Evolutionary conservation across 1,284 basidiomycete genomes (phyloP).

Genomic region (Ceraceosorus guamensis): DNA sequence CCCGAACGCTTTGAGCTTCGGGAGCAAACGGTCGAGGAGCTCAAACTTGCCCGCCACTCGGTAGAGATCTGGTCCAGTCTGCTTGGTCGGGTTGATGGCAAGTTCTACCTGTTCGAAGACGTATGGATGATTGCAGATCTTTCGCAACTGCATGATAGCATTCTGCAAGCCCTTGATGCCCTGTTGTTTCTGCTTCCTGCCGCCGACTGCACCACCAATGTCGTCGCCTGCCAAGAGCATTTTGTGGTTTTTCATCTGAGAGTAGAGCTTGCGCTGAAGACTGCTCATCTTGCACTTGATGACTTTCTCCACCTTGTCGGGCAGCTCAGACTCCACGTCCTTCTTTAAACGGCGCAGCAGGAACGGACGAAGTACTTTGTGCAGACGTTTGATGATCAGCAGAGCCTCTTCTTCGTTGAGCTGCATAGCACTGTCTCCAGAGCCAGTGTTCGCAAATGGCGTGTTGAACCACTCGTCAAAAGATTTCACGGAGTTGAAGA

Average conservation of each 20-base stretch:
- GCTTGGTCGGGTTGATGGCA: constrained; percentile 72
- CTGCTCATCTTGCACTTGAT: constrained; percentile 97
- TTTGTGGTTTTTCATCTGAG: constrained; percentile 95
- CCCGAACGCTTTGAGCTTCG: constrained; percentile 84
- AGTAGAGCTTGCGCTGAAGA: constrained; percentile 88
- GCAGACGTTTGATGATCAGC: constrained; percentile 92
- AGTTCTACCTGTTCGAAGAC: constrained; percentile 92
- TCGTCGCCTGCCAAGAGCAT: constrained; percentile 59
- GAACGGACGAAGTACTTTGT: constrained; percentile 97
- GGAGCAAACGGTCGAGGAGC: constrained; percentile 82
- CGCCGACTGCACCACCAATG: constrained; percentile 17
- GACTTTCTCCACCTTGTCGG: constrained; percentile 98
- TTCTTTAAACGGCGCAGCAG: constrained; percentile 92
- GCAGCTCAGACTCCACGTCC: constrained; percentile 94
- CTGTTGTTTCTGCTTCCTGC: constrained; percentile 39
- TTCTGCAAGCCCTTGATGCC: constrained; percentile 66
- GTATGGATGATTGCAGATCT: constrained; percentile 80
- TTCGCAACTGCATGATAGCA: constrained; percentile 96
- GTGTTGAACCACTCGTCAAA: constrained; percentile 99
- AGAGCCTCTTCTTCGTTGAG: constrained; percentile 99
- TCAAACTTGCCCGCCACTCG: constrained; percentile 91
- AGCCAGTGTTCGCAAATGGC: constrained; percentile 92
- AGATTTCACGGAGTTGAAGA: constrained; percentile 99
- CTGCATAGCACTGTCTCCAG: constrained; percentile 77
- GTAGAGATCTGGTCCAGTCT: constrained; percentile 70